Evolutionary conservation across 495 filamentous ascomycete genomes (phyloP), one percentile per base, ranked within the genome.

Genomic region (Hypoxylon perforatum): DNA sequence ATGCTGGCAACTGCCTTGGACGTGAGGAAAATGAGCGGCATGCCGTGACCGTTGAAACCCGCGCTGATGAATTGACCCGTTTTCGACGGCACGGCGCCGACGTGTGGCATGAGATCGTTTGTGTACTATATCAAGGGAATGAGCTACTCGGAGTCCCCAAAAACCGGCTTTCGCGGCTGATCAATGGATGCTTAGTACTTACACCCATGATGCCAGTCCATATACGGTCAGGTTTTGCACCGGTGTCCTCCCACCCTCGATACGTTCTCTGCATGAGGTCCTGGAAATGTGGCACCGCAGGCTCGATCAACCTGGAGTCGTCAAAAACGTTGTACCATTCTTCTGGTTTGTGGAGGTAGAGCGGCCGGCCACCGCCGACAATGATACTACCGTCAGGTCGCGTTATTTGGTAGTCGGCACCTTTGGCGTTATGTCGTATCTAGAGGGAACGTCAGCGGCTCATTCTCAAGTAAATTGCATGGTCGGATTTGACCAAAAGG

Each of bases 271-370:
- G 81, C 83, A 84, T 85, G 50, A 79, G 80, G 6, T 75, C 72
- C 47, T 83, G 75, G 54, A 79, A 85, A 55, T 83, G 81, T 4
- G 71, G 47, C 14, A 60, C 57, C 0, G 78, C 79, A 8, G 64
- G 25, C 42, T 80, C 75, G 15, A 84, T 72, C 21, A 79, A 69
- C 0, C 23, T 64, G 30, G 73, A 75, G 55, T 85, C 82, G 59
- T 86, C 80, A 6, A 61, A 76, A 35, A 75, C 74, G 48, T 80
- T 70, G 48, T 81, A 80, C 82, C 84, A 85, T 18, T 68, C 67
- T 11, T 67, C 38, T 10, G 52, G 54, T 19, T 83, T 63, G 1
- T 72, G 17, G 5, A 65, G 61, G 49, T 75, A 83, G 0, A 64
- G 65, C 25, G 72, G 66, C 49, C 75, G 72, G 0, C 70, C 83